Percentiles rank a stretch among this genome's conserved stretches.
Conservation (phyloP, 495 filamentous ascomycete species). For the Penicillium daleae region DNA sequence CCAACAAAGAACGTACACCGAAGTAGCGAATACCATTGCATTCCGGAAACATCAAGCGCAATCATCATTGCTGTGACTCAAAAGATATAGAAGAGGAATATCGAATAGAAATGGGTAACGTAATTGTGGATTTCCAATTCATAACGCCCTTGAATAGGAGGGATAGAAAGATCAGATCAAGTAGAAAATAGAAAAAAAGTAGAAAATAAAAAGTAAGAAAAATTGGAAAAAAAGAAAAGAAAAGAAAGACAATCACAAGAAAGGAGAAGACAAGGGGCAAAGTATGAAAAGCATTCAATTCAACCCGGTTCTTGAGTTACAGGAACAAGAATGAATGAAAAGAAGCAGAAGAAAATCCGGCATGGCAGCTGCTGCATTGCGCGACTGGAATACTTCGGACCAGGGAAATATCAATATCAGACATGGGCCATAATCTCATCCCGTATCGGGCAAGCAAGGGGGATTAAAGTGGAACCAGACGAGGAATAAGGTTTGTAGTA, state of each 20-base stretch:
- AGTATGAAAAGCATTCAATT: neutral
- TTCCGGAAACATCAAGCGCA: neutral
- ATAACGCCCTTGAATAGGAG: conserved; percentile 4
- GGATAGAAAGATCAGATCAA: neutral
- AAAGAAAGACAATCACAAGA: conserved; percentile 10
- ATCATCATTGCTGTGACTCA: neutral
- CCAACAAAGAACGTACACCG: neutral
- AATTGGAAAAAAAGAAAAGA: neutral
- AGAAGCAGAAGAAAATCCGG: neutral
- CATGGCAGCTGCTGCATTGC: neutral
- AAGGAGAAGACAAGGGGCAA: conserved; percentile 2
- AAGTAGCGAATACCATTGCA: neutral
- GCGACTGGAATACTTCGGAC: conserved; percentile 1
- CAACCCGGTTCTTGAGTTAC: neutral
- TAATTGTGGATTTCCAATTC: conserved; percentile 1
- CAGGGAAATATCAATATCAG: neutral
- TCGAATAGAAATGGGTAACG: neutral
- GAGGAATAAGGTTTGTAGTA: conserved; percentile 40
- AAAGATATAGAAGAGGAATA: neutral
- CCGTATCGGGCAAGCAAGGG: conserved; percentile 24
- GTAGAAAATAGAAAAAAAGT: too few species aligned
- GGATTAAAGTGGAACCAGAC: conserved; percentile 43
- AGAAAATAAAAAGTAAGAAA: neutral
- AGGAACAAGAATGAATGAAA: conserved; percentile 4
- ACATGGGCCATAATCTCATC: conserved; percentile 5